phyloP scores from a whole-genome alignment of 805 yeast genomes.

The Kockiozyma suomiensis region DNA sequence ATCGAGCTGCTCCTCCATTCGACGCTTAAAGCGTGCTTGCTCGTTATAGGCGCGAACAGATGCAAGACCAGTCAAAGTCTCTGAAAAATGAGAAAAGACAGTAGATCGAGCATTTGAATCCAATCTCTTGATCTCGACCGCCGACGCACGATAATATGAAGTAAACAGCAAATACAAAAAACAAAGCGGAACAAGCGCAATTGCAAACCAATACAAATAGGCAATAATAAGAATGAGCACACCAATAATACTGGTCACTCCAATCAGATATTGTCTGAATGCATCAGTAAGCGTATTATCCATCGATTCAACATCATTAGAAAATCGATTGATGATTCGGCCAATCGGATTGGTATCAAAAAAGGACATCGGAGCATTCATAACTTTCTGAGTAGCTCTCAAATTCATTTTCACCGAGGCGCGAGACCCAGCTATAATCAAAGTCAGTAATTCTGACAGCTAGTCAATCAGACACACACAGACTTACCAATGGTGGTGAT shows the following conservation, averaged over 20 bases:
- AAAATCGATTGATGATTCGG: constrained; percentile 78
- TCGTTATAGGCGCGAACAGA: constrained; percentile 65
- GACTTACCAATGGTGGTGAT: constrained; percentile 35
- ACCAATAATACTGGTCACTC: constrained; percentile 59
- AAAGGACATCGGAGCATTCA: constrained; percentile 80
- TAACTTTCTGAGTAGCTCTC: constrained; percentile 57
- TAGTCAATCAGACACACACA: constrained; percentile 38
- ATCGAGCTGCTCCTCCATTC: constrained; percentile 54
- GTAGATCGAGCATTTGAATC: constrained; percentile 71
- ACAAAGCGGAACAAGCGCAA: constrained; percentile 60
- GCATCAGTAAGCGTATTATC: constrained; percentile 80
- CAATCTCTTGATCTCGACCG: constrained; percentile 73
- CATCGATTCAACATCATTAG: constrained; percentile 82
- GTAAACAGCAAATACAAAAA: constrained; percentile 52
- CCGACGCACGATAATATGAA: constrained; percentile 66
- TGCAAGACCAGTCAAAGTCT: constrained; percentile 63
- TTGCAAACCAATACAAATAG: constrained; percentile 76
- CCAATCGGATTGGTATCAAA: constrained; percentile 89
- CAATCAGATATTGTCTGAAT: constrained; percentile 60
- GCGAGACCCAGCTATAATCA: constrained; percentile 48
- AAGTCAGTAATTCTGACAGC: constrained; percentile 39
- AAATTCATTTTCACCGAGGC: constrained; percentile 64
- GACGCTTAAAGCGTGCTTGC: constrained; percentile 50
- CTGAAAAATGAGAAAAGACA: constrained; percentile 72
- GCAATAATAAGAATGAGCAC: constrained; percentile 66